A percentile compares a stretch with the other conserved stretches of the same genome.
Conservation (phyloP, 2,329 filamentous ascomycete species). For the Alternaria sp. region DNA sequence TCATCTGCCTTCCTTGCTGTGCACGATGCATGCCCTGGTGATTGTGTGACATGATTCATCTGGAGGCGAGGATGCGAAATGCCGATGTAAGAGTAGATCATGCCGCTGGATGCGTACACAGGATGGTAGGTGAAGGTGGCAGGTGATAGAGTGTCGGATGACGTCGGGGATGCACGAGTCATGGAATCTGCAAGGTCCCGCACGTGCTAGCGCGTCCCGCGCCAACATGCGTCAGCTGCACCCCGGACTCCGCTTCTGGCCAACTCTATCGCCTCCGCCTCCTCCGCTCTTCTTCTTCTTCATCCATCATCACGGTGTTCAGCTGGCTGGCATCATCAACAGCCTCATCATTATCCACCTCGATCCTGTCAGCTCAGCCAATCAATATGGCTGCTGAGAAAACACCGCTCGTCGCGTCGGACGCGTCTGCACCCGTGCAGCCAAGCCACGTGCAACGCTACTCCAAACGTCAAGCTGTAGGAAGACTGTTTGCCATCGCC, state of each 20-base stretch:
- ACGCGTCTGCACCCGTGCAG: constrained; percentile 13
- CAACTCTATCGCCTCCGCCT: constrained; percentile 16
- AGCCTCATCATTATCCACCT: background rate
- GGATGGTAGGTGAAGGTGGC: background rate
- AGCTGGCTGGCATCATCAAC: constrained; percentile 29
- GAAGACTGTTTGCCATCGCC: constrained; percentile 24
- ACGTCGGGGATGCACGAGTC: constrained; percentile 3
- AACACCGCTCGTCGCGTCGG: constrained; percentile 24
- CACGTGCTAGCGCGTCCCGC: constrained; percentile 13
- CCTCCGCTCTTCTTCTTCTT: constrained; percentile 3
- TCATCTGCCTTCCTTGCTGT: background rate
- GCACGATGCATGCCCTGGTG: background rate
- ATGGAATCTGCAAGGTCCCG: constrained; percentile 21
- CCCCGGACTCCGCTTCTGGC: constrained; percentile 29
- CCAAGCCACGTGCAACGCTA: constrained; percentile 18
- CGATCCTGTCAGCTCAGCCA: background rate
- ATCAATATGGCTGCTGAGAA: constrained; percentile 30
- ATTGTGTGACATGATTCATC: background rate
- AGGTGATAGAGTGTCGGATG: background rate
- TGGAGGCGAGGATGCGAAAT: rapidly evolving
- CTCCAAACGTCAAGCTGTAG: constrained; percentile 14
- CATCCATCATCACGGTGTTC: constrained; percentile 21
- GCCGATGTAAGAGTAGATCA: rapidly evolving
- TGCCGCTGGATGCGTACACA: background rate
- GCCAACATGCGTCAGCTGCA: constrained; percentile 22